Percentiles rank a stretch among this genome's conserved stretches.
phyloP scores from a whole-genome alignment of 805 yeast species.

The Lipomyces starkeyi region DNA sequence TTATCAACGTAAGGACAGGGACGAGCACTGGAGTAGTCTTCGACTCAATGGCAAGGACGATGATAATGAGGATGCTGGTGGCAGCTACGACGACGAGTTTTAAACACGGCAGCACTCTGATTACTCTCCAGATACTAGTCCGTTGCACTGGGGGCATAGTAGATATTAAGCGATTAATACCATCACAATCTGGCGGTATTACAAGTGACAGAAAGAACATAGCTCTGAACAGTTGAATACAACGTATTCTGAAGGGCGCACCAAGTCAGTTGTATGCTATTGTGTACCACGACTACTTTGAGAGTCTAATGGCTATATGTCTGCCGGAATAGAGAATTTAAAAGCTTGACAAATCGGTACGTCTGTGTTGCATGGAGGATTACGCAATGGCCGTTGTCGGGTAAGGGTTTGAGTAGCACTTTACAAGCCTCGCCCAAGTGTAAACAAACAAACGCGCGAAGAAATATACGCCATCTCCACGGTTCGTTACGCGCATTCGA shows the following conservation, averaged over 20 bases:
- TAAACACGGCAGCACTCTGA: not conserved
- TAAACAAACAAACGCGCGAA: conserved; percentile 16
- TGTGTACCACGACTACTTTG: not conserved
- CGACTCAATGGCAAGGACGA: not conserved
- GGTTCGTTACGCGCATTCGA: not conserved
- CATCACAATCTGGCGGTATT: not conserved
- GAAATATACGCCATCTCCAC: conserved; percentile 9
- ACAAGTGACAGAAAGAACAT: not conserved
- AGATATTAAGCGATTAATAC: not conserved
- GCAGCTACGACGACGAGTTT: not conserved
- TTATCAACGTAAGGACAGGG: not conserved
- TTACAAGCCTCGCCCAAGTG: not conserved
- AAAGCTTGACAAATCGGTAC: not conserved
- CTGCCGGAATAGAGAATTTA: no score
- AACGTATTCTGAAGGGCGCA: no score
- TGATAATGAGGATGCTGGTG: not conserved
- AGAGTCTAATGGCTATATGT: not conserved
- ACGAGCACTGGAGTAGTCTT: not conserved
- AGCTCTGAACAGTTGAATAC: not conserved
- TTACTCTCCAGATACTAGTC: not conserved
- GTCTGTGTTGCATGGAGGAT: no score
- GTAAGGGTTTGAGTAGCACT: no score
- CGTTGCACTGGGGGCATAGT: not conserved
- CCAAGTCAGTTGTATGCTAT: not conserved
- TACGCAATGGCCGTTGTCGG: no score